Evolutionary conservation across 2,329 filamentous ascomycete genomes (phyloP).

Genomic region (Sordariomycetes sp.): DNA sequence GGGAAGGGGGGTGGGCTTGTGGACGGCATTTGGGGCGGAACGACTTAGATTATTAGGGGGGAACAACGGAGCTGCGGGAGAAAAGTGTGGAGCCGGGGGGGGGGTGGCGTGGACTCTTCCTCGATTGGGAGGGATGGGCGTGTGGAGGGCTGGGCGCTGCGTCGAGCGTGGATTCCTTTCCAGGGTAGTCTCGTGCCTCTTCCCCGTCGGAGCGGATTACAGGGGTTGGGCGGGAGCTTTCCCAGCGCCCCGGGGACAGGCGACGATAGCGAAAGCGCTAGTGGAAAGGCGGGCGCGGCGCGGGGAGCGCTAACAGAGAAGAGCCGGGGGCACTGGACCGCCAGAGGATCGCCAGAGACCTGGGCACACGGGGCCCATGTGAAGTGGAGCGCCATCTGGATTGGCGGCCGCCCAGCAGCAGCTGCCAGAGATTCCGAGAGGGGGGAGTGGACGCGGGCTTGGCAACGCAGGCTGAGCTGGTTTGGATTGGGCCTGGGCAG

Average conservation of each 20-base stretch:
- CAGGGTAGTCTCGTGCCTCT: not conserved
- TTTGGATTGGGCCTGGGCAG: not conserved
- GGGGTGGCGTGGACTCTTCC: not conserved
- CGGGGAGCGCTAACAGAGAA: too few relatives aligned
- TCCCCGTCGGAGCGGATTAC: too few relatives aligned
- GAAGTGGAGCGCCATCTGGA: not conserved
- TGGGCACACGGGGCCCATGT: too few relatives aligned
- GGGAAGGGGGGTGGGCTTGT: slow-evolving; percentile 4
- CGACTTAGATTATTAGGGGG: not conserved
- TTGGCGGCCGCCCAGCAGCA: not conserved
- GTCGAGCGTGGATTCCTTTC: not conserved
- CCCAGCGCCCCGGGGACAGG: too few relatives aligned
- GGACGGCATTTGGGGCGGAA: slow-evolving; percentile 1
- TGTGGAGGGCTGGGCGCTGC: not conserved
- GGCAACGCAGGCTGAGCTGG: not conserved
- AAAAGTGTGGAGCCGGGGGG: not conserved
- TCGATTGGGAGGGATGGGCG: not conserved
- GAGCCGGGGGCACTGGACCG: too few relatives aligned
- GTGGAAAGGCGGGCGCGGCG: too few relatives aligned
- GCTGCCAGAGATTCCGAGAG: not conserved
- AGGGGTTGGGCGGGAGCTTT: too few relatives aligned
- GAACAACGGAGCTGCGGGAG: not conserved
- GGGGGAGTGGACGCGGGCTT: not conserved
- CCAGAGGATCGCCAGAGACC: too few relatives aligned
- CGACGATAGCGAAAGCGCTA: too few relatives aligned